Conservation (phyloP, 495 filamentous ascomycete genomes). For the Trichocladium uniseriatum region DNA sequence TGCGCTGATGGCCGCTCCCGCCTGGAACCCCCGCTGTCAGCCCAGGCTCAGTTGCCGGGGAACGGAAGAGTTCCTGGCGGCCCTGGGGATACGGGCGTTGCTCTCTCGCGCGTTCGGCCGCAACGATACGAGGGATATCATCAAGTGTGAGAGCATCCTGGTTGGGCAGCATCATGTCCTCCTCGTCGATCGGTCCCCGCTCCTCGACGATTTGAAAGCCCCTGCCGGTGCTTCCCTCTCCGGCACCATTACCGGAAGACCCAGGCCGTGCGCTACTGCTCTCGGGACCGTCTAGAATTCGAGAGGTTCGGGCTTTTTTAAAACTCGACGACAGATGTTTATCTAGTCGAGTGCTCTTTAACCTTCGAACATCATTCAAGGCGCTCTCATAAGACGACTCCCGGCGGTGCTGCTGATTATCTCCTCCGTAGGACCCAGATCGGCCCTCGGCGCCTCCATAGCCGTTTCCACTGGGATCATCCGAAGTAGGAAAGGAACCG, state of each 20-base stretch:
- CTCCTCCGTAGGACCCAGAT: slow-evolving; percentile 64
- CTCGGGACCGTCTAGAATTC: slow-evolving; percentile 88
- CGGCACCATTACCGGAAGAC: slow-evolving; percentile 61
- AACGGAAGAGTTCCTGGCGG: slow-evolving; percentile 63
- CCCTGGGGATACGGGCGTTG: slow-evolving; percentile 76
- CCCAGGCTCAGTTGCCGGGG: slow-evolving; percentile 52
- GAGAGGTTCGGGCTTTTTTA: slow-evolving; percentile 79
- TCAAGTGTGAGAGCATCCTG: slow-evolving; percentile 88
- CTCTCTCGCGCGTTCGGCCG: slow-evolving; percentile 87
- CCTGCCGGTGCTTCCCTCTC: slow-evolving; percentile 42
- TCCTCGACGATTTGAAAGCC: slow-evolving; percentile 80
- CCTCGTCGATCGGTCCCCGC: slow-evolving; percentile 61
- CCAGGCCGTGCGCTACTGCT: slow-evolving; percentile 67
- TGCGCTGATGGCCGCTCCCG: slow-evolving; percentile 60
- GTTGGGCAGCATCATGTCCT: slow-evolving; percentile 73
- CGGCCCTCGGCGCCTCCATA: slow-evolving; percentile 63
- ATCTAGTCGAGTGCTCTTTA: slow-evolving; percentile 88
- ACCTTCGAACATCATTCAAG: slow-evolving; percentile 82
- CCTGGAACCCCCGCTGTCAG: slow-evolving; percentile 28
- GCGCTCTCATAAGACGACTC: slow-evolving; percentile 88
- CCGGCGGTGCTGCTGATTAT: slow-evolving; percentile 46
- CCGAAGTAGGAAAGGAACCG: slow-evolving; percentile 68
- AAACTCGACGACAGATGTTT: slow-evolving; percentile 86
- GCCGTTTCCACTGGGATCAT: slow-evolving; percentile 61
- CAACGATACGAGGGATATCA: slow-evolving; percentile 95